Base-by-base conservation (phyloP, 2,329 filamentous ascomycete genomes). In the Botryotinia narcissicola region DNA sequence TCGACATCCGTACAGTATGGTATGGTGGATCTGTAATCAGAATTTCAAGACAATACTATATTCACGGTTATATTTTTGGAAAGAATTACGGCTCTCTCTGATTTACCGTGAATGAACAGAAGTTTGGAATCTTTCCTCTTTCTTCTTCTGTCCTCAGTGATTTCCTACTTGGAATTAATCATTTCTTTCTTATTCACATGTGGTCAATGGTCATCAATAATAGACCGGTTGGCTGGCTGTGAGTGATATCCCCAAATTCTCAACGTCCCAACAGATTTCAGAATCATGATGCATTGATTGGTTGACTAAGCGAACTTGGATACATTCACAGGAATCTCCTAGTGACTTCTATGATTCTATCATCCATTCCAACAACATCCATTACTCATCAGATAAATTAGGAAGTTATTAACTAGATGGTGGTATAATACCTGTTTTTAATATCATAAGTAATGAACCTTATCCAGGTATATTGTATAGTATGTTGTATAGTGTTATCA, bases 261-360 rank as follows among this genome's bases (percentile, higher is more conserved):
- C 66, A 68, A 68, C 66, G 66, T 68, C 66, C 48, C 66, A 68
- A 68, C 66, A 68, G 66, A 57, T 68, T 68, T 54, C 4, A 25
- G 20, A 2, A 35, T 4, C 3, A 6, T 10, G n/a, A 16, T 6
- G 10, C 5, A 16, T 22, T 57, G 1, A 68, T 68, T 68, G 66
- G 66, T 4, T 4, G 1, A 4, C 22, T 42, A 68, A 32, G 35
- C 66, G 66, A 68, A 10, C 25, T 29, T 14, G 18, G 63, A 8
- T 67, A 16, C 64, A 40, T 54, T 54, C 35, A 8, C 35, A 37
- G 46, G 63, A 67, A 54, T 25, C 44, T n/a, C 22, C 32, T 35
- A 37, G 42, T 44, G n/a, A 18, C 25, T 44, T 18, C 40, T 18
- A 35, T 9, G 9, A 4, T 44, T 10, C 61, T 18, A 35, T 5